phyloP scores from a whole-genome alignment of 345 rosid species.

The Linum tenue region DNA sequence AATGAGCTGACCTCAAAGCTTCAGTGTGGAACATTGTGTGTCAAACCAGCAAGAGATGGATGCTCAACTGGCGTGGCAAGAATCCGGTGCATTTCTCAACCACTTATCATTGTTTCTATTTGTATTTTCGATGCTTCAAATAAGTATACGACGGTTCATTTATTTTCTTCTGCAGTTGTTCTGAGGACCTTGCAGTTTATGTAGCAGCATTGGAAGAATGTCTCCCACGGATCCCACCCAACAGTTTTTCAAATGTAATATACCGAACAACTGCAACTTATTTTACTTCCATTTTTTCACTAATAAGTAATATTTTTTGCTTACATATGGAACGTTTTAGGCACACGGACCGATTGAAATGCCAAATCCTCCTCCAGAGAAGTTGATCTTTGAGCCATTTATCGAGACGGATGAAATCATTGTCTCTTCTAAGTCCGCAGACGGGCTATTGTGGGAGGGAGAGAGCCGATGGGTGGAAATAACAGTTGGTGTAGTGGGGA shows the following conservation, averaged over 20 bases:
- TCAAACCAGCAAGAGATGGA: conserved; percentile 94
- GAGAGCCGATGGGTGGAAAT: conserved; percentile 73
- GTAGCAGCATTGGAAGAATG: conserved; percentile 62
- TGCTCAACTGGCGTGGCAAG: conserved; percentile 98
- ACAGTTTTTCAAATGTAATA: conserved; percentile 72
- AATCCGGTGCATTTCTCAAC: conserved; percentile 46
- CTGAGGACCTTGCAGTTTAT: conserved; percentile 61
- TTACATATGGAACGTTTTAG: conserved; percentile 18
- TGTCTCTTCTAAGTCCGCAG: conserved; percentile 45
- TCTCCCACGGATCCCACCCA: conserved; percentile 67
- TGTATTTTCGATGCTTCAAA: neutral
- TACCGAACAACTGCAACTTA: neutral
- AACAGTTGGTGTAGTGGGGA: conserved; percentile 80
- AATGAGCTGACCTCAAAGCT: conserved; percentile 53
- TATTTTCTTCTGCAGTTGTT: conserved; percentile 41
- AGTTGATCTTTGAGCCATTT: conserved; percentile 78
- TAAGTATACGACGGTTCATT: conserved; percentile 8
- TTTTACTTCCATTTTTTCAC: neutral
- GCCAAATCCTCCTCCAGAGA: conserved; percentile 83
- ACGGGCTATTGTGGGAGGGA: conserved; percentile 64
- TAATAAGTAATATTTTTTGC: neutral
- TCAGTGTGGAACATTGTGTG: conserved; percentile 65
- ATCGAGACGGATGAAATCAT: conserved; percentile 78
- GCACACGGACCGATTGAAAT: conserved; percentile 91
- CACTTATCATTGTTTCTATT: neutral